phyloP scores from a whole-genome alignment of 78 protist species.

The Dictyostelium brefeldianum region DNA sequence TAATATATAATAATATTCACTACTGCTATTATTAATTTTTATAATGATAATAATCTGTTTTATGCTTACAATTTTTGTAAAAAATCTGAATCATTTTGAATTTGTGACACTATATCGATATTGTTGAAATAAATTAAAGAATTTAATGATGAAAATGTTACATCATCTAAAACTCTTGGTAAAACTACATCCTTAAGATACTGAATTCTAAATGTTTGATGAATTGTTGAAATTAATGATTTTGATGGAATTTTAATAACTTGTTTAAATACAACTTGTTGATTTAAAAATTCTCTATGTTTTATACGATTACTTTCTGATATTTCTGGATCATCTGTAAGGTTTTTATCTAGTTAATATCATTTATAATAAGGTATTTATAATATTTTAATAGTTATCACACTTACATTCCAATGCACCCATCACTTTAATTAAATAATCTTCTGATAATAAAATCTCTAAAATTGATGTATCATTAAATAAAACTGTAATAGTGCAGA shows the following conservation, averaged over 20 bases:
- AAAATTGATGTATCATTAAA: conserved; percentile 81
- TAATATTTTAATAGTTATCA: too few species aligned
- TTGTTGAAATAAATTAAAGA: conserved; percentile 87
- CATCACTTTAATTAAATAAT: conserved; percentile 72
- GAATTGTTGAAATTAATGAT: conserved; percentile 66
- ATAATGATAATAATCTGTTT: not conserved
- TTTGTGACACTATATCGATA: conserved; percentile 77
- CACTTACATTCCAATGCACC: conserved; percentile 92
- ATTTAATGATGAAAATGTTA: conserved; percentile 85
- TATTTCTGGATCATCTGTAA: conserved; percentile 91
- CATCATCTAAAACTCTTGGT: conserved; percentile 93
- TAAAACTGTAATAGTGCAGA: conserved; percentile 28
- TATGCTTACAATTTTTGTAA: conserved; percentile 67
- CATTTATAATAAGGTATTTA: too few species aligned
- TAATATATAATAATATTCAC: not conserved
- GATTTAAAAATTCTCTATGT: conserved; percentile 86
- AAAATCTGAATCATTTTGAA: conserved; percentile 70
- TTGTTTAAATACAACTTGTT: conserved; percentile 75
- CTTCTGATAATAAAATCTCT: conserved; percentile 83
- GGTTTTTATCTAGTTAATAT: too few species aligned
- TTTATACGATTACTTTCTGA: conserved; percentile 31
- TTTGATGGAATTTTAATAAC: conserved; percentile 79
- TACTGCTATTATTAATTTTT: not conserved
- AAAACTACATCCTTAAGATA: conserved; percentile 92
- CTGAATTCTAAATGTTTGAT: conserved; percentile 91